Conservation (phyloP, 2,329 filamentous ascomycete genomes). For the Pseudogymnoascus sp. region DNA sequence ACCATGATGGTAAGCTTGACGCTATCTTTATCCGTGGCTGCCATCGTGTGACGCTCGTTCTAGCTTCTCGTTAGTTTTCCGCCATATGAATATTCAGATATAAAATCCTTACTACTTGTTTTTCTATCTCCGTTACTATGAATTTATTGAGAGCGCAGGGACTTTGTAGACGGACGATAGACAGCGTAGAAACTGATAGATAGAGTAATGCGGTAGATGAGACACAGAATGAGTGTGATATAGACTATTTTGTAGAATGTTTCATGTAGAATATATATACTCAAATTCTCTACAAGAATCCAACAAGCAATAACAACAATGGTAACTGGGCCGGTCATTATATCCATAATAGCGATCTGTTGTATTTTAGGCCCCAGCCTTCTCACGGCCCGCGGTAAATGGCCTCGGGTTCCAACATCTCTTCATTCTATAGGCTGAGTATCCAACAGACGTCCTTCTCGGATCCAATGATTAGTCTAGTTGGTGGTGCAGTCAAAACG, state of each 20-base stretch:
- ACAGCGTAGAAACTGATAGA: background rate
- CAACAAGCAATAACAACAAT: background rate
- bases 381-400: too few relatives aligned
- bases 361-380: background rate
- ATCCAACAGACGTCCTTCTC: too few relatives aligned
- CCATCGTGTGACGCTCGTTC: background rate
- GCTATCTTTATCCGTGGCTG: background rate
- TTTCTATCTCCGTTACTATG: background rate
- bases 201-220: background rate
- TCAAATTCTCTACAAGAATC: background rate
- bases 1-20: background rate
- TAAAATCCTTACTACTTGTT: background rate
- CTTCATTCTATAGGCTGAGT: too few relatives aligned
- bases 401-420: too few relatives aligned
- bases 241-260: background rate
- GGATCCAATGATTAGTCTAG: too few relatives aligned
- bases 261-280: background rate
- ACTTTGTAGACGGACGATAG: background rate
- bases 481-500: too few relatives aligned
- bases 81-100: background rate
- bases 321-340: background rate
- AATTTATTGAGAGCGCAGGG: background rate
- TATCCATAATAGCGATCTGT: background rate
- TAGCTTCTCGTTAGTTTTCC: background rate
- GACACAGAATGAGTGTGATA: background rate